phyloP scores from a whole-genome alignment of 2,329 filamentous ascomycete genomes.

The Cladosporium austrohemisphaericum region DNA sequence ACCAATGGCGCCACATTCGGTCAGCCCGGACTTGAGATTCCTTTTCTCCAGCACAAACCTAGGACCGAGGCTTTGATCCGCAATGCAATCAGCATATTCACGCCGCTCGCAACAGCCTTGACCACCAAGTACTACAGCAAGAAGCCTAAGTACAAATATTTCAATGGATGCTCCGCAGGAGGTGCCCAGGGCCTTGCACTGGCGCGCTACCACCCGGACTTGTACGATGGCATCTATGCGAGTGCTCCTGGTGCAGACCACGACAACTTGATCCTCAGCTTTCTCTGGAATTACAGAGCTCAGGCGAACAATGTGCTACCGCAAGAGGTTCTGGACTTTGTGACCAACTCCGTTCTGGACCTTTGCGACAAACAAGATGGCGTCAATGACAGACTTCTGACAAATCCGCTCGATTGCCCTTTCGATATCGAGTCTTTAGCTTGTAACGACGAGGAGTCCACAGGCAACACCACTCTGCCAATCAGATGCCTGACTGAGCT shows the following conservation, averaged over 20 bases:
- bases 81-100: not conserved
- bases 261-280: not conserved
- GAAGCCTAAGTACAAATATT: not conserved
- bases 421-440: too few species aligned
- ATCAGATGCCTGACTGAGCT: too few species aligned
- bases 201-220: not conserved
- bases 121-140: not conserved
- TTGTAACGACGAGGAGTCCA: too few species aligned
- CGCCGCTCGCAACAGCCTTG: not conserved
- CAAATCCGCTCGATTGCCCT: too few species aligned
- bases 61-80: not conserved
- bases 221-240: not conserved
- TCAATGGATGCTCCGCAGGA: not conserved
- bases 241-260: not conserved
- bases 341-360: not conserved
- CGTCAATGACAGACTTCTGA: not conserved
- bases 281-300: not conserved
- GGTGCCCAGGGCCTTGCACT: not conserved
- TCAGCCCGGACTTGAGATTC: not conserved
- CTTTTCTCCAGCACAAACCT: not conserved
- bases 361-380: not conserved
- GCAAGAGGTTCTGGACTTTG: not conserved
- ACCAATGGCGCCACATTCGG: constrained; percentile 12
- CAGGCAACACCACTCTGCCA: too few species aligned
- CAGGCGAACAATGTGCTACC: not conserved